Evolutionary conservation across 768 basidiomycete species (phyloP), one percentile per base, ranked within the genome.

Genomic region (Gymnopilus dilepis): DNA sequence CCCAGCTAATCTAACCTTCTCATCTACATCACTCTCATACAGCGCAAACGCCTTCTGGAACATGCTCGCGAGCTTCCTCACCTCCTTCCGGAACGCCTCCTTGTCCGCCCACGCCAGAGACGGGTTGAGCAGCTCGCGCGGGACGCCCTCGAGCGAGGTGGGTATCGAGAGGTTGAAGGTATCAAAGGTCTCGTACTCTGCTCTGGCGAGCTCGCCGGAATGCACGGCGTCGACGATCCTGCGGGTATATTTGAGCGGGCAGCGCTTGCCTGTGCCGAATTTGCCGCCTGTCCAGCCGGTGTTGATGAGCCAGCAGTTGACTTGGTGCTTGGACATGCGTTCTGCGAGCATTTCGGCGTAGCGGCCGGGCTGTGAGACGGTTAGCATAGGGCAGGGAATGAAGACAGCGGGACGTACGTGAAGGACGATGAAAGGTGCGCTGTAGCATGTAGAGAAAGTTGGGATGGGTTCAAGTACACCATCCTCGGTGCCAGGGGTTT

Each of bases 381-480:
- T 61, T 26, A 61, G 28, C 59, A 40, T 45, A 59, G 17, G 51
- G 55, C 22, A 55, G 21, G 45, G 9, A 12, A 1, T 33, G 51
- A 30, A 45, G 55, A 34, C 42, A 33, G 19, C 24, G 34, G 13
- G 31, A 77, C 87, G 40, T 72, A 90, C 88, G 77, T 97, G 97
- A 58, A 97, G 92, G 67, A 98, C 90, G 74, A 99, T 98, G 86
- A 99, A 99, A n/a, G 97, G 97, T 41, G 96, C 95, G 67, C 91
- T 92, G 86, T 98, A 99, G 78, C 97, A 99, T 31, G 96, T 98
- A 19, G 95, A 97, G 86, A 99, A 99, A 41, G 97, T 99, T 22
- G 97, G 97, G 65, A 97, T 96, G 61, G 97, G 97, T 75, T 99
- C 97, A 45, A 97, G 84, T 28, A 99, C 92, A 73, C 97, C 97